Percentiles rank a stretch among this genome's conserved stretches.
These are phyloP conservation scores for Leptographium procerum DNA, from an alignment of 2,329 filamentous ascomycete species.

Conservation along the genomic window DNA sequence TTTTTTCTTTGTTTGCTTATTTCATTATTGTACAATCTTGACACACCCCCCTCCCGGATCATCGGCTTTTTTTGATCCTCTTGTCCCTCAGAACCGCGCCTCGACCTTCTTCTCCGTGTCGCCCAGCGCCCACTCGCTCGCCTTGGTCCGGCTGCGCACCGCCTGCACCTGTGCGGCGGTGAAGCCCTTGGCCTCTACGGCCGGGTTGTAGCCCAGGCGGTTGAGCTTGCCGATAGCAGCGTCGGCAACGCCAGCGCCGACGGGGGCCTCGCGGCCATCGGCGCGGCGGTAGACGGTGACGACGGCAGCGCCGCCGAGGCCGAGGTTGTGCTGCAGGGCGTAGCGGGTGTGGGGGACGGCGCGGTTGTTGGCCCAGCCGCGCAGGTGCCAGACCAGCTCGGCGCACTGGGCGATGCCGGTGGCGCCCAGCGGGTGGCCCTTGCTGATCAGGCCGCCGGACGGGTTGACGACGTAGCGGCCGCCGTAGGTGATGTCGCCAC, in stretches of 20 bases:
- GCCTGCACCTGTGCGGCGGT: conserved; percentile 62
- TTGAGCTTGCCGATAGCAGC: conserved; percentile 54
- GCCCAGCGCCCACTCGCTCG: conserved; percentile 65
- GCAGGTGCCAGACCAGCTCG: conserved; percentile 88
- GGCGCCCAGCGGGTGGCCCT: conserved; percentile 88
- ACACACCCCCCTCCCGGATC: no score
- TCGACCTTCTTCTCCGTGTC: conserved; percentile 66
- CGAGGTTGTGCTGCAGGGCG: conserved; percentile 85
- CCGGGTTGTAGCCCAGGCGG: conserved; percentile 81
- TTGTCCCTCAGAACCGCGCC: conserved; percentile 21
- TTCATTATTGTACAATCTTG: no score
- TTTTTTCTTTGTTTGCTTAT: no score
- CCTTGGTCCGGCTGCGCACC: conserved; percentile 55
- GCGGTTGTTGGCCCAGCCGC: conserved; percentile 92
- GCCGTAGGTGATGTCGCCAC: conserved; percentile 85
- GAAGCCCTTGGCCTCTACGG: conserved; percentile 79
- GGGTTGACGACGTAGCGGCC: conserved; percentile 79
- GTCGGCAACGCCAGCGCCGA: conserved; percentile 37
- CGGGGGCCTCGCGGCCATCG: conserved; percentile 55
- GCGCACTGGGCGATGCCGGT: conserved; percentile 94
- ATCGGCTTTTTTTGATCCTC: no score
- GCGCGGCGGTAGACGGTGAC: conserved; percentile 80
- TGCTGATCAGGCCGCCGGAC: conserved; percentile 87
- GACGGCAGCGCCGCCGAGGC: conserved; percentile 80
- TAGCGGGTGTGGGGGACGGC: conserved; percentile 55